Evolutionary conservation across 2,329 filamentous ascomycete genomes (phyloP).

Genomic region (Aspergillus texensis): DNA sequence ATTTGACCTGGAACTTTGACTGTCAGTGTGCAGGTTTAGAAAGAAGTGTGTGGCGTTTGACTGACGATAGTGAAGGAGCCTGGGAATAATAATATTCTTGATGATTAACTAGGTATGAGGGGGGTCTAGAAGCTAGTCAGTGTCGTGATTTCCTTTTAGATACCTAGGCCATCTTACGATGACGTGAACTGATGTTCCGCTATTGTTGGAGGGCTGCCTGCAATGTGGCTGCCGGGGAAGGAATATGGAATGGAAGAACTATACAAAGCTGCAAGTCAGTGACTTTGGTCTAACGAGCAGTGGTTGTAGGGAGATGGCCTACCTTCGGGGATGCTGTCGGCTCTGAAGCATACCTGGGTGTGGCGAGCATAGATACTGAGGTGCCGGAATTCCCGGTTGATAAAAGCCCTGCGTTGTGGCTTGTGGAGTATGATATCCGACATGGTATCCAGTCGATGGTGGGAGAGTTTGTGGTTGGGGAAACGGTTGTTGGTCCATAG

Average conservation of each 20-base stretch:
- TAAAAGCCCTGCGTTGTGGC: conserved; percentile 26
- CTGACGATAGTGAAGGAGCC: conserved; percentile 35
- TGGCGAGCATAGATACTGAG: conserved; percentile 23
- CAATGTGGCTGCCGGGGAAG: conserved; percentile 23
- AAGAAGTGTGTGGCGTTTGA: background rate
- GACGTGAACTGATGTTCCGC: conserved; percentile 27
- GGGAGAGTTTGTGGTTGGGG: conserved; percentile 29
- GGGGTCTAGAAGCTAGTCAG: conserved; percentile 27
- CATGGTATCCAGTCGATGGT: conserved; percentile 24
- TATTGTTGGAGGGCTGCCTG: conserved; percentile 23
- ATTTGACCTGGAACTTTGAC: conserved; percentile 25
- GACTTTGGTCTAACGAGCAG: background rate
- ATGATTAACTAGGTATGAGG: conserved; percentile 38
- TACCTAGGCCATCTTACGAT: conserved; percentile 20
- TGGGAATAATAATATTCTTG: conserved; percentile 38
- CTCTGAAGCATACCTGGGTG: conserved; percentile 15
- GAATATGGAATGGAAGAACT: conserved; percentile 26
- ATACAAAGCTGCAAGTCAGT: conserved; percentile 4
- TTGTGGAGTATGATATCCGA: conserved; percentile 30
- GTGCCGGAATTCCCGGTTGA: conserved; percentile 20
- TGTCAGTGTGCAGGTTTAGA: conserved; percentile 13
- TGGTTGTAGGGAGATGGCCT: background rate
- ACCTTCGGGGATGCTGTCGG: conserved; percentile 26
- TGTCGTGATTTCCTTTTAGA: background rate
- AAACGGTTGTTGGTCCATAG: conserved; percentile 31